Conservation (phyloP, 2,329 filamentous ascomycete species). For the Epichloe coenophiala region DNA sequence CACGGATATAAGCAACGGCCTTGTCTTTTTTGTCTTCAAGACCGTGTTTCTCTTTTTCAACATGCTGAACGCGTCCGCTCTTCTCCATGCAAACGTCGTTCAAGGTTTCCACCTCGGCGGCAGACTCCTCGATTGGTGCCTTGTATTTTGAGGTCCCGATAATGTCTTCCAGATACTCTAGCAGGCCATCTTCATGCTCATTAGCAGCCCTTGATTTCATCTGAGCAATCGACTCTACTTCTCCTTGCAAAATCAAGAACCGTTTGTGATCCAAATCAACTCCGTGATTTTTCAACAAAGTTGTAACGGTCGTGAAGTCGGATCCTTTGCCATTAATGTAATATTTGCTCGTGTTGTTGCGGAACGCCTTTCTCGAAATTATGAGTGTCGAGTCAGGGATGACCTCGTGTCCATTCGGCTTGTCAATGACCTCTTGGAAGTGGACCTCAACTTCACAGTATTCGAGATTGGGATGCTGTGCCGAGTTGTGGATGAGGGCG, state of each 20-base stretch:
- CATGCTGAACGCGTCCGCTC: conserved; percentile 86
- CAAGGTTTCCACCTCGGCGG: conserved; percentile 74
- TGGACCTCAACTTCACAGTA: conserved; percentile 93
- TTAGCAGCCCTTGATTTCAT: conserved; percentile 96
- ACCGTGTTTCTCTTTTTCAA: conserved; percentile 89
- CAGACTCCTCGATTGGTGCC: conserved; percentile 87
- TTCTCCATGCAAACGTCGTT: conserved; percentile 96
- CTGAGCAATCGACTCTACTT: conserved; percentile 96
- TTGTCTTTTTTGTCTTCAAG: conserved; percentile 92
- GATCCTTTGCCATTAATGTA: conserved; percentile 87
- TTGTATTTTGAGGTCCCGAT: conserved; percentile 99
- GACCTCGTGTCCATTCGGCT: conserved; percentile 59
- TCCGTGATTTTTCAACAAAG: conserved; percentile 70
- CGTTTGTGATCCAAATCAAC: conserved; percentile 97
- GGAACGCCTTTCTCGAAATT: conserved; percentile 87
- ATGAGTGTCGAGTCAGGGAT: conserved; percentile 75
- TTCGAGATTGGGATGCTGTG: conserved; percentile 69
- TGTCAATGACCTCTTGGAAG: conserved; percentile 89
- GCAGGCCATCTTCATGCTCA: conserved; percentile 88
- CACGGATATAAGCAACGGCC: conserved; percentile 73
- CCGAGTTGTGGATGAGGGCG: conserved; percentile 93
- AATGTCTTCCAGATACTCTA: conserved; percentile 96
- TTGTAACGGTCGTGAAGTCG: conserved; percentile 85
- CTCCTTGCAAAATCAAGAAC: conserved; percentile 91
- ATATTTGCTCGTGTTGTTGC: conserved; percentile 96